Conservation (phyloP, 495 filamentous ascomycete species). For the Pyrenula massariospora region DNA sequence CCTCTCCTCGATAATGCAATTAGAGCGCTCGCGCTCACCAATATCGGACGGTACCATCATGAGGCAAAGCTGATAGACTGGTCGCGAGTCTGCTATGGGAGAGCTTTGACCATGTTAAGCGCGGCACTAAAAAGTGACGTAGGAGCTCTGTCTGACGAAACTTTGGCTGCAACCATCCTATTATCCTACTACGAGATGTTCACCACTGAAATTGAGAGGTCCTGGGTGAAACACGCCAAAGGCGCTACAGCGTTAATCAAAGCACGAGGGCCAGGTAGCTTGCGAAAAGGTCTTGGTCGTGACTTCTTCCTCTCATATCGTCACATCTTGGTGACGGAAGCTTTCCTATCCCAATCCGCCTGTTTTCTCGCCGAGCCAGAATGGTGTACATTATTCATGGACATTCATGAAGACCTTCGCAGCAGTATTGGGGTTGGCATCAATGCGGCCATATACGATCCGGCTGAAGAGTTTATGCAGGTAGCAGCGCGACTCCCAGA, state of each 20-base stretch:
- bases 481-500: background rate
- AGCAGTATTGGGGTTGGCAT: background rate
- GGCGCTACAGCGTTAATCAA: conserved; percentile 23
- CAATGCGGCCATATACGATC: background rate
- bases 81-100: background rate
- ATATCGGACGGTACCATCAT: background rate
- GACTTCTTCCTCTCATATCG: conserved; percentile 22
- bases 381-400: conserved; percentile 19
- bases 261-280: conserved; percentile 18
- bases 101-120: background rate
- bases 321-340: conserved; percentile 18
- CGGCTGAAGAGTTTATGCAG: background rate
- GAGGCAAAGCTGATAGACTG: background rate
- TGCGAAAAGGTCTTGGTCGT: conserved; percentile 19
- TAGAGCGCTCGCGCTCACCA: background rate
- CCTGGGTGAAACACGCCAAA: conserved; percentile 25
- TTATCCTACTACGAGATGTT: conserved; percentile 24
- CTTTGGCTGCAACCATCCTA: conserved; percentile 16
- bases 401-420: conserved; percentile 11
- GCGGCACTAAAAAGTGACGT: background rate
- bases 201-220: conserved; percentile 11
- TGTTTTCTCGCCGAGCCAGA: conserved; percentile 23
- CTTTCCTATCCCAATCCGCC: conserved; percentile 13
- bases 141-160: background rate
- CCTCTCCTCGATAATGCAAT: background rate